Percentiles rank a stretch among this genome's conserved stretches.
Conservation (phyloP, 2,329 filamentous ascomycete species). For the Dothideomycetes sp. region DNA sequence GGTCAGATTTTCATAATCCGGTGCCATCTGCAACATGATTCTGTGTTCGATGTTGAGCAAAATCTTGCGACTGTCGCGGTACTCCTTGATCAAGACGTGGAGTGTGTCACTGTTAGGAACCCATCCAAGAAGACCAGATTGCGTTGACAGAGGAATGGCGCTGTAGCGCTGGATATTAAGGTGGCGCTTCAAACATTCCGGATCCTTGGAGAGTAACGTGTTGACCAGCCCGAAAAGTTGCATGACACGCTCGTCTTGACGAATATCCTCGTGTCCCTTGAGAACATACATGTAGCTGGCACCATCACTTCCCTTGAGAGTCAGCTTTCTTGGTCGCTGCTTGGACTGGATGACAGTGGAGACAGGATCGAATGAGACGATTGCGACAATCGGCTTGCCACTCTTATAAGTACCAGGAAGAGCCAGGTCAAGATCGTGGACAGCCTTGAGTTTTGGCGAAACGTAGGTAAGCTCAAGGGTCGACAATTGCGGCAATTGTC, state of each 20-base stretch:
- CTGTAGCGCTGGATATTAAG: slow-evolving; percentile 93
- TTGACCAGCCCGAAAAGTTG: slow-evolving; percentile 97
- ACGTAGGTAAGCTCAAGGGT: slow-evolving; percentile 92
- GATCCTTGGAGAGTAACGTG: slow-evolving; percentile 84
- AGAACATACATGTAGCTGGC: slow-evolving; percentile 77
- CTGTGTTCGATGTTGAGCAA: slow-evolving; percentile 97
- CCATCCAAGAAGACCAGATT: slow-evolving; percentile 90
- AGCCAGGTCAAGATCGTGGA: slow-evolving; percentile 77
- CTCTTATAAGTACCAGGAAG: slow-evolving; percentile 93
- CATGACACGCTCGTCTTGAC: slow-evolving; percentile 98
- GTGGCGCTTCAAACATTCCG: slow-evolving; percentile 93
- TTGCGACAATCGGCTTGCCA: slow-evolving; percentile 66
- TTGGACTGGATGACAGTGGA: slow-evolving; percentile 93
- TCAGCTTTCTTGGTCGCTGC: slow-evolving; percentile 84
- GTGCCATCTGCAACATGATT: slow-evolving; percentile 99
- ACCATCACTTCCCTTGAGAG: slow-evolving; percentile 80
- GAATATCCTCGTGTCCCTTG: slow-evolving; percentile 99
- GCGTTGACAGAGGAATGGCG: slow-evolving; percentile 93
- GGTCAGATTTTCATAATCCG: slow-evolving; percentile 95
- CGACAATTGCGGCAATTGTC: slow-evolving; percentile 86
- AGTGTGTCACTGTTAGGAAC: slow-evolving; percentile 96
- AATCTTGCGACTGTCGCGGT: slow-evolving; percentile 93
- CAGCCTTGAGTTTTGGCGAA: slow-evolving; percentile 81
- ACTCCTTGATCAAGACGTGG: slow-evolving; percentile 92
- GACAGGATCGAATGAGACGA: slow-evolving; percentile 80